Evolutionary conservation across 106 monocot genomes (phyloP).

Genomic region (Acorus calamus): DNA sequence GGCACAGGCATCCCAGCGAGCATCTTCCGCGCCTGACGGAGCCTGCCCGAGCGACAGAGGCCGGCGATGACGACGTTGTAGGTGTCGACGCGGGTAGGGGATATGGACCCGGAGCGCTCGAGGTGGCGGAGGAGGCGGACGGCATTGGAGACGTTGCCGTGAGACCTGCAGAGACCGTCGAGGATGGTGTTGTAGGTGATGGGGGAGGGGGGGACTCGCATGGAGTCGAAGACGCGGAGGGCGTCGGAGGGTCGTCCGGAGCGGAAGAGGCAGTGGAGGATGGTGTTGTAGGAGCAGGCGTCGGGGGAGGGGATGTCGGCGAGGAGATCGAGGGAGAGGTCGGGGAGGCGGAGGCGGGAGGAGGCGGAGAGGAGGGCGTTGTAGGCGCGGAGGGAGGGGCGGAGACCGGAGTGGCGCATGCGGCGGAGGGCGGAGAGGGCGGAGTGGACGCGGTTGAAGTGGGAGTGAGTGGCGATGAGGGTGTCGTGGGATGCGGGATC

Average conservation of each 20-base stretch:
- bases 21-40: constrained; percentile 39
- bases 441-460: constrained; percentile 30
- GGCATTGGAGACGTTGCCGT: constrained; percentile 43
- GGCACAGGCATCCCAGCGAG: constrained; percentile 47
- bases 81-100: constrained; percentile 39
- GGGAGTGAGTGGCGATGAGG: constrained; percentile 52
- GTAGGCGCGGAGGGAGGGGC: constrained; percentile 67
- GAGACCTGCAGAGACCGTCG: constrained; percentile 58
- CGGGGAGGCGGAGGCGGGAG: constrained; percentile 11
- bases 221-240: constrained; percentile 42
- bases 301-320: constrained; percentile 76
- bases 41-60: constrained; percentile 49
- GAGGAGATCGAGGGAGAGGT: constrained; percentile 38
- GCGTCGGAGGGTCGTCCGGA: constrained; percentile 51
- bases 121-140: constrained; percentile 48
- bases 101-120: constrained; percentile 26
- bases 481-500: constrained; percentile 81
- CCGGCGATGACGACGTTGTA: constrained; percentile 78
- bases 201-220: constrained; percentile 48
- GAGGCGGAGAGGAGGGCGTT: constrained; percentile 68
- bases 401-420: constrained; percentile 56
- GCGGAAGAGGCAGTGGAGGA: constrained; percentile 74
- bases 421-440: constrained; percentile 34
- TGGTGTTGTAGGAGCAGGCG: constrained; percentile 64
- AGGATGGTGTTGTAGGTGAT: constrained; percentile 74